Base-by-base conservation (phyloP, 2,329 filamentous ascomycete species). In the Penicillium hesseltinei region DNA sequence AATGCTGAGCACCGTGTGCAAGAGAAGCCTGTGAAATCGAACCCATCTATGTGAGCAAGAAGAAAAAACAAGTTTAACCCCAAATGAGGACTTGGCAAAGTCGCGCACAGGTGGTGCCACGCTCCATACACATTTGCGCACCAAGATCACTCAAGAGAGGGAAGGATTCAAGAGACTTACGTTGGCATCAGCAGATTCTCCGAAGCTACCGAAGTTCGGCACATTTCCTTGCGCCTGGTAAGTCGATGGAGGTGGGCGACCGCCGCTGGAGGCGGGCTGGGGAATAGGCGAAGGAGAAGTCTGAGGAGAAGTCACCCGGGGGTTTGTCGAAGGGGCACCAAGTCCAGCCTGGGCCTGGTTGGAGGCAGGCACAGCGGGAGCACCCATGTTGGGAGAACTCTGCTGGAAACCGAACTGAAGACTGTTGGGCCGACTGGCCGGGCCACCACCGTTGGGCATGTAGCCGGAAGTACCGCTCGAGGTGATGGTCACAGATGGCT, bases 251-350 rank as follows among this genome's bases (percentile, higher is more conserved):
- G 92, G 92, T 66, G 92, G 92, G 69, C 91, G 81, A 54, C 87
- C 91, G 66, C 92, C 91, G 70, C 92, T 94, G 35, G 88, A 87
- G 54, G 88, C 85, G 51, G 92, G 91, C 75, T 93, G 90, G 33
- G 94, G 93, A 67, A 97, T 97, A 5, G 94, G 94, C 42, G 91
- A 93, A 4, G 94, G 94, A 45, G 93, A 97, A 66, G 89, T 88
- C 48, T 90, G 87, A 6, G 94, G 94, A 45, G 92, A 96, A 47
- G 87, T 87, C 51, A 93, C 84, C 67, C 90, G 86, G 61, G 89
- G 88, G 71, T 90, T 87, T 57, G 76, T 80, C 71, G 80, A 82
- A 69, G 75, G 82, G 75, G 70, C 77, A 56, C 71, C 72, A 51
- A 80, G 63, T 51, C 71, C 71, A 38, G 69, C 60, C 60, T 76